These are phyloP conservation scores for Exophiala calicioides DNA, from an alignment of 2,329 filamentous ascomycete species.

Conservation along the genomic window DNA sequence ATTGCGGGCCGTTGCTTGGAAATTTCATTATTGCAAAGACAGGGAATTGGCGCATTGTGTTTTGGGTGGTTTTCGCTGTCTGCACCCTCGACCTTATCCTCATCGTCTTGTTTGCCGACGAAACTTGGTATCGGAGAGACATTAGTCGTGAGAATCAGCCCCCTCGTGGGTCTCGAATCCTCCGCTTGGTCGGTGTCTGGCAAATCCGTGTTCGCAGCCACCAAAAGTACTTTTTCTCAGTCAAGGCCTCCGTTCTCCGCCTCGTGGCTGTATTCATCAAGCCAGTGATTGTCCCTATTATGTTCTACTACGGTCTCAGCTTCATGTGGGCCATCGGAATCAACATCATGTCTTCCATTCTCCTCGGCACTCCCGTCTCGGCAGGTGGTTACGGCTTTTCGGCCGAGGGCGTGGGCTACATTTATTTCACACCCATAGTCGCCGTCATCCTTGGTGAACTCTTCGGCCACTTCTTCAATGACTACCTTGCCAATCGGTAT, in stretches of 20 bases:
- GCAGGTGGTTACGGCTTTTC: slow-evolving; percentile 8
- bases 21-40: background rate
- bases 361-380: background rate
- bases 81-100: background rate
- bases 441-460: slow-evolving; percentile 40
- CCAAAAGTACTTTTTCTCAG: background rate
- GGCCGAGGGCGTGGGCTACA: background rate
- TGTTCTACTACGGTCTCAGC: background rate
- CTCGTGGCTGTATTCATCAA: background rate
- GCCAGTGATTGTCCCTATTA: slow-evolving; percentile 1
- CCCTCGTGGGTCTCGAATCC: background rate
- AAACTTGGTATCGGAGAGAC: slow-evolving; percentile 1
- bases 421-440: slow-evolving; percentile 29
- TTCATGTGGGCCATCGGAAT: slow-evolving; percentile 8
- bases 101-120: background rate
- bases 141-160: background rate
- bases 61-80: background rate
- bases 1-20: background rate
- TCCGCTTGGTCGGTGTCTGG: background rate
- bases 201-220: background rate
- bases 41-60: background rate
- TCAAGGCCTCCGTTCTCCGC: background rate
- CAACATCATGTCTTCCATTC: slow-evolving; percentile 3
- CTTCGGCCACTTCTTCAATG: slow-evolving; percentile 39
- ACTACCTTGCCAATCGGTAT: background rate